Evolutionary conservation across 208 protist species (phyloP), one percentile per base, ranked within the genome.

Genomic region (Crithidia sp.): DNA sequence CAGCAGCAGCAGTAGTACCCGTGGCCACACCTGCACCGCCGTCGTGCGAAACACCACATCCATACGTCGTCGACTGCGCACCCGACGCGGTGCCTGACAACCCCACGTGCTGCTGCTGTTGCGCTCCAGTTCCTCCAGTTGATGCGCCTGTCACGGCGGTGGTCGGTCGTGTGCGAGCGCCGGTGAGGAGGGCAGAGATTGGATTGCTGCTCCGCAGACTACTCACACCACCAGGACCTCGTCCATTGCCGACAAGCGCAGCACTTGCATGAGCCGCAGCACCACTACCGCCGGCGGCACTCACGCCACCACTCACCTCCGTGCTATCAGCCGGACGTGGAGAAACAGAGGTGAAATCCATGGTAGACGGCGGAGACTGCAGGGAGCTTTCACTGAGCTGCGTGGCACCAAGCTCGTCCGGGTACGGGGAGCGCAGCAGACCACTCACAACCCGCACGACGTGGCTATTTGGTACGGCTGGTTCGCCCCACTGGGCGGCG

Each of bases 111-210:
- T 28, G 28, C 13, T 43, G 62, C 16, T 57, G 50, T 7, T 57
- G 28, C 5, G 45, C 12, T 10, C 13, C 9, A 16, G 8, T 2
- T 55, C 28, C 13, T 19, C 14, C 13, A 43, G 62, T 36, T 43
- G 62, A 36, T 57, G 62, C 57, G 43, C 9, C n/a, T 36, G 44
- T 7, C 4, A 7, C 19, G 60, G 8, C 45, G 44, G 10, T 45
- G 10, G 8, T 57, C 13, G 12, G 19, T 39, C 52, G 64, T 10
- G 52, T 49, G 13, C 64, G 65, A 7, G 40, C 65, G 2, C 66
- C 60, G 10, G 74, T 57, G 52, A 74, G 67, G 16, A 70, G 17
- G 13, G 63, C 52, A 19, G 67, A 68, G 19, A 62, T 79, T 0
- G 74, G 66, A n/a, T 73, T 69, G 52, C 50, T 17, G 8, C 50